Evolutionary conservation across 2,329 filamentous ascomycete species (phyloP).

Genomic region (Cytospora paraplurivora): DNA sequence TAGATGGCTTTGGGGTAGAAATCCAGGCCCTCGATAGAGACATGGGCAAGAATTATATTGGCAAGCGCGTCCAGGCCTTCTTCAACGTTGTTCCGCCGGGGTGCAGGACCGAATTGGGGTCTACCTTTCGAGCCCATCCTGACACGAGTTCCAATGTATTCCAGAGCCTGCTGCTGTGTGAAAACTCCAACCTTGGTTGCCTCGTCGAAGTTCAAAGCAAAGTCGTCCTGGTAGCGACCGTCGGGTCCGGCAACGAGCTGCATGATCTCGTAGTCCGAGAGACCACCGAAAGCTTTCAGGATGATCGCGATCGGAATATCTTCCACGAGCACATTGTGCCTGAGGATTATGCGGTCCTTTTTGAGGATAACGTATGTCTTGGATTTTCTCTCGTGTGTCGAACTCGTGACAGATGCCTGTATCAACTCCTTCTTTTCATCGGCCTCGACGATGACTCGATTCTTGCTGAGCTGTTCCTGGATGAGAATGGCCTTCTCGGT

Average conservation of each 20-base stretch:
- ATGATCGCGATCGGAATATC: slow-evolving; percentile 94
- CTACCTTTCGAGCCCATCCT: slow-evolving; percentile 77
- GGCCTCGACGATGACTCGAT: slow-evolving; percentile 94
- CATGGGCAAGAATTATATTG: slow-evolving; percentile 91
- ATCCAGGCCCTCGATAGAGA: slow-evolving; percentile 86
- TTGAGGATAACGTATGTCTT: slow-evolving; percentile 96
- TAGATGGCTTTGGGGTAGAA: slow-evolving; percentile 98
- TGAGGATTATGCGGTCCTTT: slow-evolving; percentile 85
- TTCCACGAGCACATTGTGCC: slow-evolving; percentile 91
- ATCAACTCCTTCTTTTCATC: slow-evolving; percentile 91
- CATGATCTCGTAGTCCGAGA: slow-evolving; percentile 94
- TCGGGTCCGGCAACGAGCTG: slow-evolving; percentile 87
- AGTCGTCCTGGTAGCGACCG: slow-evolving; percentile 88
- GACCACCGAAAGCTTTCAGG: slow-evolving; percentile 88
- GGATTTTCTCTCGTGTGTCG: slow-evolving; percentile 95
- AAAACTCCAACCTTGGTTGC: slow-evolving; percentile 80
- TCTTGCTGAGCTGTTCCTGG: slow-evolving; percentile 98
- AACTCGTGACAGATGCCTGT: slow-evolving; percentile 94
- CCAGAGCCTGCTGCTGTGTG: slow-evolving; percentile 93
- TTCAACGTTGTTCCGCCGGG: slow-evolving; percentile 78
- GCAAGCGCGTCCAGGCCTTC: slow-evolving; percentile 92
- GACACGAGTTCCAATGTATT: slow-evolving; percentile 84
- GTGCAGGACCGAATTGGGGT: slow-evolving; percentile 54
- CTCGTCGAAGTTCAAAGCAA: slow-evolving; percentile 93
- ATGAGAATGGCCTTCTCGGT: slow-evolving; percentile 99